Base-by-base conservation (phyloP, 129 eudicot genomes). In the Cynara cardunculus region DNA sequence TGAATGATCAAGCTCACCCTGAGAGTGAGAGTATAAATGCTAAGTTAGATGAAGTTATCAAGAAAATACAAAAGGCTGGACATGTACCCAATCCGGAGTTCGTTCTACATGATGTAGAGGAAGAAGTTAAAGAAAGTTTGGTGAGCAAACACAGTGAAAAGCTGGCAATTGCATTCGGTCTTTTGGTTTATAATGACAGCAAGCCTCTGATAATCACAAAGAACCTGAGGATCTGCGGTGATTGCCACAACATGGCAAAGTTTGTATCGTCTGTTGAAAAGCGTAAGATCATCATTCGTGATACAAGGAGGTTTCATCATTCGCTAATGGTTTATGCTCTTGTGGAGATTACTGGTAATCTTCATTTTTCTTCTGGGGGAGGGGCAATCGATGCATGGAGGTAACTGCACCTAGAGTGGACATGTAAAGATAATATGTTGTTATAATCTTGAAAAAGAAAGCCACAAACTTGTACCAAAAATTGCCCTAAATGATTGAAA, bases 341-440 rank as follows among this genome's bases (percentile, higher is more conserved):
- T 88, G 91, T 86, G 78, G 84, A 64, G 89, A 88, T 86, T 88
- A 83, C 69, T 83, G 91, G 89, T 85, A 72, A 80, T 70, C 71
- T 62, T 44, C 53, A 32, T 68, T 73, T 7, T 35, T 35, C 8
- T 35, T 37, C 6, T 34, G 6, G 37, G 37, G 37, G 37, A 3
- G 4, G 30, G 61, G 61, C 1, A 49, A 49, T 49, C 21, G 61
- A 14, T 14, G 21, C 21, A 49, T 49, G 61, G 61, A 49, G 61
- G 61, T 49, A 49, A 7, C 21, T 49, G 61, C 61, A 49, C 21
- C 61, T 49, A 49, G 61, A 16, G 61, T 49, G 61, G 59, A 46
- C 59, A 46, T 46, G 59, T 46, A 46, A 46, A 49, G 19, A 49
- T 49, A 49, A 49, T 49, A 49, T 14, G 61, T 49, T 14, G 59